Evolutionary conservation across 371 early-diverging fungal species (phyloP).

Genomic region (Mucor indicus): DNA sequence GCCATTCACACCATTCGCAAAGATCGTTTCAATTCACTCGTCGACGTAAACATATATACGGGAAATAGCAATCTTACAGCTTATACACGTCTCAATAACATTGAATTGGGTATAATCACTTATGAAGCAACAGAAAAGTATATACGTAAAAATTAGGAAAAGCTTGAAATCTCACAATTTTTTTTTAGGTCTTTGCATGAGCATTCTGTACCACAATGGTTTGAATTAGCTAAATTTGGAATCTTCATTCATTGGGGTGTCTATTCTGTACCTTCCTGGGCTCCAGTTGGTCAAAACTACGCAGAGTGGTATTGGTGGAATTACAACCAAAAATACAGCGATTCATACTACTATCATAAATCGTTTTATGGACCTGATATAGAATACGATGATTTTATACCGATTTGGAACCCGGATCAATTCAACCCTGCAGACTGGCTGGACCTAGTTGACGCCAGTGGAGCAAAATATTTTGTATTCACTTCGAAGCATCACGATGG

Average conservation of each 20-base stretch:
- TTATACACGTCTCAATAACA: background rate
- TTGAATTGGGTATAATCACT: constrained; percentile 4
- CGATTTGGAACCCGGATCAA: constrained; percentile 9
- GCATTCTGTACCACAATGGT: constrained; percentile 30
- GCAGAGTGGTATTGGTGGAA: constrained; percentile 45
- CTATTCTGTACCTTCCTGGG: constrained; percentile 37
- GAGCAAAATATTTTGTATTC: constrained; percentile 36
- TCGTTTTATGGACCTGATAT: constrained; percentile 23
- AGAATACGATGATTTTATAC: constrained; percentile 31
- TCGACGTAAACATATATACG: background rate
- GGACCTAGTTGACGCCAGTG: constrained; percentile 19
- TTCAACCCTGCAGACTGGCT: constrained; percentile 29
- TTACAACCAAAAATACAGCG: constrained; percentile 17
- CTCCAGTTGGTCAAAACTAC: constrained; percentile 27
- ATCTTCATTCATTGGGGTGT: constrained; percentile 42
- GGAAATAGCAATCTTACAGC: background rate
- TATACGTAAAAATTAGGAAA: too few species aligned
- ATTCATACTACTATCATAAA: constrained; percentile 25
- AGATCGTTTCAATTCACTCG: background rate
- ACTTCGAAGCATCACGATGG: constrained; percentile 42
- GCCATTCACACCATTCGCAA: constrained; percentile 1
- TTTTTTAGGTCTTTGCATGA: constrained; percentile 13
- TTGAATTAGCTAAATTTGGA: constrained; percentile 30
- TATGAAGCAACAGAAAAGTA: background rate
- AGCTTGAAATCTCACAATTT: too few species aligned